Percentiles rank a stretch among this genome's conserved stretches.
phyloP scores from a whole-genome alignment of 176 grass and related monocot genomes.

The Aegilops longissima region DNA sequence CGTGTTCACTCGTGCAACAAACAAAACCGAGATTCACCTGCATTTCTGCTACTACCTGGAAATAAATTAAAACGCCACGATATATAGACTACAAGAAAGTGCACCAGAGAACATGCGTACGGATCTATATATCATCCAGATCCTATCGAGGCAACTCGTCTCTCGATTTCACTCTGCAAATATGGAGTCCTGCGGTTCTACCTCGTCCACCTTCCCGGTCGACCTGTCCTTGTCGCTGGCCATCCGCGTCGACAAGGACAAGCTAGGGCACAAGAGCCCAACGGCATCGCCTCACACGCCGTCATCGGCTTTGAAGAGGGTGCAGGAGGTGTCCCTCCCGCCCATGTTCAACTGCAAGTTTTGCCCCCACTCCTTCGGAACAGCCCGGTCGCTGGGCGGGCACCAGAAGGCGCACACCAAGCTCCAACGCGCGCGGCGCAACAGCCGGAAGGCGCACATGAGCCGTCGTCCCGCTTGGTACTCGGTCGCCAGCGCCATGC shows the following conservation, averaged over 20 bases:
- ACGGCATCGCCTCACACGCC: background rate
- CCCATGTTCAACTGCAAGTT: background rate
- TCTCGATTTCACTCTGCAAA: background rate
- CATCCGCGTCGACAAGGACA: no score
- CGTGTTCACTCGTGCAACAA: no score
- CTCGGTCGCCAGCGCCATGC: no score
- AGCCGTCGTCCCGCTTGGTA: no score
- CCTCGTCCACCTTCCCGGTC: background rate
- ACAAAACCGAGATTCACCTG: no score
- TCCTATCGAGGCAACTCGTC: background rate
- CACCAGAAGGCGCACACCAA: background rate
- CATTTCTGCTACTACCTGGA: no score
- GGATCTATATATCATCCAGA: background rate
- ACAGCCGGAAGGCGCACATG: no score
- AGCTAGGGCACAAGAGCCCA: no score
- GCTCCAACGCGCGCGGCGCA: no score
- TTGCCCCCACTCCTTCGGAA: background rate
- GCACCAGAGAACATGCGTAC: no score
- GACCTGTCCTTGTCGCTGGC: background rate
- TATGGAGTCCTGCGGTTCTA: background rate
- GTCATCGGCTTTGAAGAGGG: background rate
- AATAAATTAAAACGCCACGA: no score
- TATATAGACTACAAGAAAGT: no score
- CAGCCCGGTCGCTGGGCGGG: background rate
- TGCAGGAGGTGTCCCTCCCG: background rate